Percentiles rank a stretch among this genome's conserved stretches.
Conservation (phyloP, 2,329 filamentous ascomycete genomes). For the Eurotiales sp. region DNA sequence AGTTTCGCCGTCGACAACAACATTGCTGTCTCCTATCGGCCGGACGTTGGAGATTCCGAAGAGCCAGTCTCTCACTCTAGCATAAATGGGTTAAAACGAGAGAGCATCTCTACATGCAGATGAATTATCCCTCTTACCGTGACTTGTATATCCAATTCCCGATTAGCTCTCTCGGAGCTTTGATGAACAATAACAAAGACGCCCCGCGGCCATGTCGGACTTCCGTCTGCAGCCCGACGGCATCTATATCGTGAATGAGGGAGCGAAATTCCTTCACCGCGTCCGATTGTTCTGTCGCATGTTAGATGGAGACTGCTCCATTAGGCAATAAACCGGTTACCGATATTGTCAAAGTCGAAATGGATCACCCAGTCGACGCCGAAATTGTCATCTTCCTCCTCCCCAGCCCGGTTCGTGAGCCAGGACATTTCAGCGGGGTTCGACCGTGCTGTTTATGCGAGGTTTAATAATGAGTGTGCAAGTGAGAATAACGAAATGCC, state of each 20-base stretch:
- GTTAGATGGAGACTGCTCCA: conserved; percentile 6
- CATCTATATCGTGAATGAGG: conserved; percentile 69
- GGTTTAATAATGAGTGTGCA: too few relatives aligned
- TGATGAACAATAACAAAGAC: conserved; percentile 78
- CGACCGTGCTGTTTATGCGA: too few relatives aligned
- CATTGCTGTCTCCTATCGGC: conserved; percentile 67
- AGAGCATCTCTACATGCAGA: too few relatives aligned
- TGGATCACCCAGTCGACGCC: conserved; percentile 86
- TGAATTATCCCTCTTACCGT: too few relatives aligned
- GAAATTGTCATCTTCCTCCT: conserved; percentile 46
- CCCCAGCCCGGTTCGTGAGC: conserved; percentile 24
- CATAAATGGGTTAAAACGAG: background rate
- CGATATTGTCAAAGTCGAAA: conserved; percentile 67
- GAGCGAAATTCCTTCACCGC: conserved; percentile 73
- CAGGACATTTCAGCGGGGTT: background rate
- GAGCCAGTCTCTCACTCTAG: conserved; percentile 86
- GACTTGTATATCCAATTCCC: conserved; percentile 79
- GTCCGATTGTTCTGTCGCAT: conserved; percentile 58
- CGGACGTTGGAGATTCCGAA: conserved; percentile 77
- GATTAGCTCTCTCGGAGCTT: conserved; percentile 72
- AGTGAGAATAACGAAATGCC: too few relatives aligned
- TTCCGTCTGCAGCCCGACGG: conserved; percentile 80
- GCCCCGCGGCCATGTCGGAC: conserved; percentile 74
- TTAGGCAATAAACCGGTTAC: conserved; percentile 43
- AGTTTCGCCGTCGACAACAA: conserved; percentile 73